Conservation (phyloP, 2,329 filamentous ascomycete genomes). For the Leptographium galeiforme region DNA sequence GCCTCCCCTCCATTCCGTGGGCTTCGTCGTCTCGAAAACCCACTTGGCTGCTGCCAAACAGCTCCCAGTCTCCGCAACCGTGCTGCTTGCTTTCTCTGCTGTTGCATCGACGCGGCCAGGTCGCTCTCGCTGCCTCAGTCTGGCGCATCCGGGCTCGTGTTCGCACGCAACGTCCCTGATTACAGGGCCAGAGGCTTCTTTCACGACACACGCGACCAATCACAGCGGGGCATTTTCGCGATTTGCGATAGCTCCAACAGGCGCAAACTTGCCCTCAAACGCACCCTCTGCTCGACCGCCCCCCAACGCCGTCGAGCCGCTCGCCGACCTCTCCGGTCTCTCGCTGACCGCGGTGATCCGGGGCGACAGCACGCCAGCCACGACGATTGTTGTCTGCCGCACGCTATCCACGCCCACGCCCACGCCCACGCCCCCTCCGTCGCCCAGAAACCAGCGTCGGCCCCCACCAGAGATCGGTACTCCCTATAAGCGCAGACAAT, state of each 20-base stretch:
- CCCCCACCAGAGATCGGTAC: too few relatives aligned
- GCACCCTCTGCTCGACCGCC: too few relatives aligned
- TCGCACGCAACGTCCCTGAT: not conserved
- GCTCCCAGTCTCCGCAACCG: not conserved
- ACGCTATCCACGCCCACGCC: too few relatives aligned
- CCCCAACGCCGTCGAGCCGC: too few relatives aligned
- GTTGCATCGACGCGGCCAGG: not conserved
- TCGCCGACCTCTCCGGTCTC: too few relatives aligned
- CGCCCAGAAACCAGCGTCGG: too few relatives aligned
- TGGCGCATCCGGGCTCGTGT: not conserved
- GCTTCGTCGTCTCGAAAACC: not conserved
- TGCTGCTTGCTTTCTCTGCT: not conserved
- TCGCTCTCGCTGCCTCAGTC: not conserved
- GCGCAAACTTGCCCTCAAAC: not conserved
- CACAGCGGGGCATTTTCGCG: not conserved
- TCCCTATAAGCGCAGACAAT: not conserved
- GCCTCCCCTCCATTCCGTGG: not conserved
- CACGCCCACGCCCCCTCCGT: too few relatives aligned
- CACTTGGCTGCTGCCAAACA: not conserved
- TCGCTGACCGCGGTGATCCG: too few relatives aligned
- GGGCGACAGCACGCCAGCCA: too few relatives aligned
- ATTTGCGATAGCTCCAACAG: slow-evolving; percentile 1
- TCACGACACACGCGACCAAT: not conserved
- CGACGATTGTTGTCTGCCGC: too few relatives aligned
- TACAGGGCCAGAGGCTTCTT: not conserved